Base-by-base conservation (phyloP, 2,329 filamentous ascomycete genomes). In the Colletotrichum musicola region DNA sequence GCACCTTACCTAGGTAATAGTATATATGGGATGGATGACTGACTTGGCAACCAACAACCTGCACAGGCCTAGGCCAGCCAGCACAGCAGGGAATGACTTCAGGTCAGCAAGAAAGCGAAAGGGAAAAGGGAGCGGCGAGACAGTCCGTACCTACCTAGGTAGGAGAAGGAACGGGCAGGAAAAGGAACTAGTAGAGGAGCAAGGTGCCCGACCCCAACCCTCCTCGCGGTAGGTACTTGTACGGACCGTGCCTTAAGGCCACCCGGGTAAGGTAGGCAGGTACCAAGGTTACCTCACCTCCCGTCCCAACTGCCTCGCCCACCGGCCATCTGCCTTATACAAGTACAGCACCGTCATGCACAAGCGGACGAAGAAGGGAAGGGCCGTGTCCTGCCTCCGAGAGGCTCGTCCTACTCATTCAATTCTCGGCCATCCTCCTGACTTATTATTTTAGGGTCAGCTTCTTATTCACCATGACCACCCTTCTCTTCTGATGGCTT, bases 11-110 rank as follows among this genome's bases (percentile, higher is more conserved):
- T 16, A 16, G 40, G 38, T 65, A 30, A 59, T 10, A 35, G 30
- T 10, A 9, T 35, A 10, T 35, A 35, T 55, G 61, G 62, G 63
- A 71, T 64, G 70, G 71, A 54, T 62, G 65, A 65, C 62, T 68
- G 30, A 65, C 62, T 68, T 62, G 38, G 47, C 38, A 9, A 46
- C 22, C 18, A 40, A 30, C 40, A 40, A 42, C 40, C 40, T 35
- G 30, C 30, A 35, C 30, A 35, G 30, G 30, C 6, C 30, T 35
- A 35, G 30, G 2, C 30, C 30, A 35, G 30, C 10, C 7, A 35
- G 30, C 30, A 35, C 30, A 35, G 22, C 10, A 10, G 6, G 10
- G 4, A 35, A 35, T 7, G 30, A 35, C 30, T 35, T 35, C 10
- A 35, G 30, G 10, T 35, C 10, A 35, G 30, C 3, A 25, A 25